Conservation (phyloP, 306 rosid species). For the Argentina anserina region DNA sequence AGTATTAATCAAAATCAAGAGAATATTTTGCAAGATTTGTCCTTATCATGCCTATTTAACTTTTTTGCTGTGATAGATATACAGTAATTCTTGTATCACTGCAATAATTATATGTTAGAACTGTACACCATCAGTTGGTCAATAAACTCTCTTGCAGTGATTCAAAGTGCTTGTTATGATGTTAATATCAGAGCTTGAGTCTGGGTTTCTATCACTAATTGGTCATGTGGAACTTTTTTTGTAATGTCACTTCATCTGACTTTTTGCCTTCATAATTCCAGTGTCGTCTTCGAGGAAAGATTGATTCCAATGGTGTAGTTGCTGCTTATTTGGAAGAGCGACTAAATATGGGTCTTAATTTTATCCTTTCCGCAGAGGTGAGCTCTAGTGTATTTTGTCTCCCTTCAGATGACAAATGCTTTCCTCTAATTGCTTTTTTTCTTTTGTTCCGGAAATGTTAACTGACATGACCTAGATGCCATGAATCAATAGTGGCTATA, state of each 20-base stretch:
- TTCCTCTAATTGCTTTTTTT: background rate
- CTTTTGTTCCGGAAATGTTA: too few species aligned
- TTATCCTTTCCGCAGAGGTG: constrained; percentile 73
- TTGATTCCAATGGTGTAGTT: constrained; percentile 71
- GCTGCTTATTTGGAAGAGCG: constrained; percentile 92
- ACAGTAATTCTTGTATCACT: too few species aligned
- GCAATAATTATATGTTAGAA: too few species aligned
- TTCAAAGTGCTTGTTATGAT: background rate
- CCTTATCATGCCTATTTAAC: too few species aligned
- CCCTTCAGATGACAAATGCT: background rate
- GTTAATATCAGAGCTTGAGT: background rate
- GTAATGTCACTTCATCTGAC: background rate
- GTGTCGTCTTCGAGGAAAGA: constrained; percentile 90
- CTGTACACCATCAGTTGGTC: background rate
- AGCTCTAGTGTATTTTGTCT: background rate
- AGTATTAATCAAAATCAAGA: too few species aligned
- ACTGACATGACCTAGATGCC: background rate
- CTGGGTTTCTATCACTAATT: background rate
- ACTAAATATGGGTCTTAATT: constrained; percentile 65
- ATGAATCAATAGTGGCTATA: background rate
- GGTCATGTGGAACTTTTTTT: background rate
- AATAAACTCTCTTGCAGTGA: background rate
- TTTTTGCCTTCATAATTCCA: constrained; percentile 16
- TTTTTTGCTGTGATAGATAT: too few species aligned
- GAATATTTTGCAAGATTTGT: too few species aligned